These are phyloP conservation scores for Malus hybrid DNA, from an alignment of 331 rosid genomes.

Conservation along the genomic window DNA sequence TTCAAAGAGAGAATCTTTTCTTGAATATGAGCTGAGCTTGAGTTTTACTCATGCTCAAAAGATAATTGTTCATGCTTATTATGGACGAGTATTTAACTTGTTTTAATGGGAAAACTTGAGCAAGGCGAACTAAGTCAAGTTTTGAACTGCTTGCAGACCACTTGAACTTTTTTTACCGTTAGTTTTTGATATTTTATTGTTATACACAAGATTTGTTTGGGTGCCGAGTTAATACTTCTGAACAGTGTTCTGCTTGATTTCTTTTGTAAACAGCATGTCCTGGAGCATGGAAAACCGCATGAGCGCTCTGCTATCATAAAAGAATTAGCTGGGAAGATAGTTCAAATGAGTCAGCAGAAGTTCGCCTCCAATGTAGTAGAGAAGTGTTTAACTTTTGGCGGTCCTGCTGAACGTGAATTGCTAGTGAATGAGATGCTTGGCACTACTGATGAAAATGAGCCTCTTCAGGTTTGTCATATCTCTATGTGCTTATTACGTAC, in stretches of 20 bases:
- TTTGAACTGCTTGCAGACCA: neutral
- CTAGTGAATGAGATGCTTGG: slow-evolving; percentile 98
- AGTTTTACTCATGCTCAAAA: neutral
- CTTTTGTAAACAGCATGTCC: slow-evolving; percentile 70
- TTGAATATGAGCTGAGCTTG: neutral
- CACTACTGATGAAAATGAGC: slow-evolving; percentile 91
- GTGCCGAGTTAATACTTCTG: neutral
- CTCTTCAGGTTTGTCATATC: slow-evolving; percentile 71
- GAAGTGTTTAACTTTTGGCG: slow-evolving; percentile 90
- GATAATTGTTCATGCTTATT: neutral
- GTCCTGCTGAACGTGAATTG: slow-evolving; percentile 76
- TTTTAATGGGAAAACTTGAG: neutral
- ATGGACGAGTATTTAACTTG: neutral
- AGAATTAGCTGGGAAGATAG: slow-evolving; percentile 89
- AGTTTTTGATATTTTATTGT: neutral
- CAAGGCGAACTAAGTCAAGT: neutral
- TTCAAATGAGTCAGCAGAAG: slow-evolving; percentile 97
- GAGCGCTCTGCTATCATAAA: slow-evolving; percentile 89
- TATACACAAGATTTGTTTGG: neutral
- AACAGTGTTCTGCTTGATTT: neutral
- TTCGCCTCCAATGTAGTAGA: slow-evolving; percentile 95
- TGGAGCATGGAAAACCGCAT: slow-evolving; percentile 91
- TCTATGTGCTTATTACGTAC: neutral
- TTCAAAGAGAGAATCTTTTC: neutral
- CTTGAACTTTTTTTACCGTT: neutral